Base-by-base conservation (phyloP, 495 filamentous ascomycete genomes). In the Penicillium arizonense region DNA sequence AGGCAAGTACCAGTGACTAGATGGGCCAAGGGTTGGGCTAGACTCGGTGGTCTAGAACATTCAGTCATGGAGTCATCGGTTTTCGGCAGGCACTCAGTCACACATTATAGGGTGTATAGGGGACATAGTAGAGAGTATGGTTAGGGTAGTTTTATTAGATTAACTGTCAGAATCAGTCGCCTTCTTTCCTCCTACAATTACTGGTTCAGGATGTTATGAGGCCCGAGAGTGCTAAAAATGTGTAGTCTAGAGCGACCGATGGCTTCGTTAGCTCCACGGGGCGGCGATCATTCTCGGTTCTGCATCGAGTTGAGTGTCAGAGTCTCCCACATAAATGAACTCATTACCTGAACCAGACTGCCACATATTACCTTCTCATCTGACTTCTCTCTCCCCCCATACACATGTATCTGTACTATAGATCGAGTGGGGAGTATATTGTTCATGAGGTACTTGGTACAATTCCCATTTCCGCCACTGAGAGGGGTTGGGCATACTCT, bases 31-130 rank as follows among this genome's bases (percentile, higher is more conserved):
- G 36, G 36, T 16, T 18, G 43, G 44, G 52, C 58, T 37, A 60
- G 57, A 57, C 57, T 53, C 48, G 47, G 47, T 43, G 41, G 57
- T 67, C 63, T 67, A 64, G 63, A 67, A 57, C 58, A 38, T 38
- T 32, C 33, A 36, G 58, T 67, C 63, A 47, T 67, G 52, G 58
- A 61, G 55, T 64, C 62, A 59, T 65, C 59, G 54, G 50, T 41
- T 48, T 33, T 44, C 33, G 12, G 43, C 33, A 30, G 5, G 1
- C 2, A 8, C 9, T 7, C 23, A 24, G 2, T 24, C 23, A 24
- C 4, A 6, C 23, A 24, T 1, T 24, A 1, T 18, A 18, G 18
- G 18, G 18, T 18, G 18, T 18, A 18, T 18, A 1, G 18, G 18
- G 18, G 18, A 18, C 18, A 18, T 18, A 1, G 18, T 18, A 18